Percentiles rank a stretch among this genome's conserved stretches.
Evolutionary conservation across 179 eudicot species (phyloP).

Genomic region (Camellia oleifera): DNA sequence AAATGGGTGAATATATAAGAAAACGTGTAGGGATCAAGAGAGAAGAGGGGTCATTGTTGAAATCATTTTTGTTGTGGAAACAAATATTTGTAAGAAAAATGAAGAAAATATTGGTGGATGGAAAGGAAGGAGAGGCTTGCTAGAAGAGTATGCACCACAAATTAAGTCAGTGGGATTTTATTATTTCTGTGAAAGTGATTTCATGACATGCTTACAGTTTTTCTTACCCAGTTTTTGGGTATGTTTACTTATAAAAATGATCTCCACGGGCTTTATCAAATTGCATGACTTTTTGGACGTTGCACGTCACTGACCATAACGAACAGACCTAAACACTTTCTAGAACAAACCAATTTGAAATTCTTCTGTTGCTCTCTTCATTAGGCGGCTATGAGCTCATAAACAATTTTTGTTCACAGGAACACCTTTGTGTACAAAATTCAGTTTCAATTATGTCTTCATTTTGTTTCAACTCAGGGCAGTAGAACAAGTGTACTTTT

Average conservation of each 20-base stretch:
- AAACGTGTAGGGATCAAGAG: background rate
- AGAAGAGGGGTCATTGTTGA: background rate
- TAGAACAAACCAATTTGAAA: background rate
- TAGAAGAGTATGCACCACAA: constrained; percentile 10
- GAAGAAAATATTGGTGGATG: constrained; percentile 9
- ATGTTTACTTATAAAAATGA: background rate
- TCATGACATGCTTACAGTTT: background rate
- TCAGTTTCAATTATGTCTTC: background rate
- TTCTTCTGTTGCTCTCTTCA: background rate
- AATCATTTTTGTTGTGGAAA: background rate
- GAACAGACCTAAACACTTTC: background rate
- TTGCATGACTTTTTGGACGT: background rate
- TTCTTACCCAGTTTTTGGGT: background rate
- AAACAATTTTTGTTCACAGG: background rate
- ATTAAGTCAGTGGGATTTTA: constrained; percentile 8
- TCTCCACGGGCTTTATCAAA: background rate
- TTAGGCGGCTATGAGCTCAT: background rate
- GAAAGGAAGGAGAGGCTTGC: constrained; percentile 1
- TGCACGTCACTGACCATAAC: background rate
- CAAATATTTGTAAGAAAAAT: background rate
- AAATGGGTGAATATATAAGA: constrained; percentile 12
- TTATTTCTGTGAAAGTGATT: constrained; percentile 7
- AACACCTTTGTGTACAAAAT: background rate
- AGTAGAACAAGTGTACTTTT: background rate
- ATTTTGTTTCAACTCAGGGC: background rate